phyloP scores from a whole-genome alignment of 2,329 filamentous ascomycete genomes.

The Pseudocercospora ulei region DNA sequence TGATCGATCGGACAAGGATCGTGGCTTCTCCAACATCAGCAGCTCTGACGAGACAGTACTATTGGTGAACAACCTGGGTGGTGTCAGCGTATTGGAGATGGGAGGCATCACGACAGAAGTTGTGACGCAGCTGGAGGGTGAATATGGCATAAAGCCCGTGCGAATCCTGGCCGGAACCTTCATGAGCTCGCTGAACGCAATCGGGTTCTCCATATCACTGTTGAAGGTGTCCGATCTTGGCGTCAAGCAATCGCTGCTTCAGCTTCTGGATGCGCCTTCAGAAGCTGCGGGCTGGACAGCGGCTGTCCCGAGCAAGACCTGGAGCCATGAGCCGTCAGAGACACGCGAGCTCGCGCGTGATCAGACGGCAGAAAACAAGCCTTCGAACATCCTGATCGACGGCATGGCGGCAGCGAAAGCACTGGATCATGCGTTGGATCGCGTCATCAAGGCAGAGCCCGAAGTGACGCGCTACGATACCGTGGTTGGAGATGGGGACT shows the following conservation, averaged over 20 bases:
- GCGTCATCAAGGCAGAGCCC: conserved; percentile 55
- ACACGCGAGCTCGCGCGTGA: conserved; percentile 35
- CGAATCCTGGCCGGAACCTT: conserved; percentile 57
- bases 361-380: conserved; percentile 37
- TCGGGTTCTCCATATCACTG: conserved; percentile 61
- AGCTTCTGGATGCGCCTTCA: conserved; percentile 57
- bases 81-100: conserved; percentile 61
- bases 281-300: conserved; percentile 60
- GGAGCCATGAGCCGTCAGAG: conserved; percentile 41
- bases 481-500: conserved; percentile 82
- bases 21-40: conserved; percentile 58
- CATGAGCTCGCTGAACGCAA: conserved; percentile 62
- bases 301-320: conserved; percentile 50
- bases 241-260: conserved; percentile 53
- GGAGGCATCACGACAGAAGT: conserved; percentile 63
- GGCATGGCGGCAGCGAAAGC: conserved; percentile 43
- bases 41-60: conserved; percentile 55
- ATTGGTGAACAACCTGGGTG: conserved; percentile 66
- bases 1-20: conserved; percentile 54
- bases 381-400: conserved; percentile 50
- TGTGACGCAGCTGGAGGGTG: conserved; percentile 49
- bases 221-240: conserved; percentile 55
- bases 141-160: conserved; percentile 52
- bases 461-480: conserved; percentile 62
- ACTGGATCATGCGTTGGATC: conserved; percentile 49